Evolutionary conservation across 768 basidiomycete species (phyloP).

Genomic region (Lactarius pseudohatsudake): DNA sequence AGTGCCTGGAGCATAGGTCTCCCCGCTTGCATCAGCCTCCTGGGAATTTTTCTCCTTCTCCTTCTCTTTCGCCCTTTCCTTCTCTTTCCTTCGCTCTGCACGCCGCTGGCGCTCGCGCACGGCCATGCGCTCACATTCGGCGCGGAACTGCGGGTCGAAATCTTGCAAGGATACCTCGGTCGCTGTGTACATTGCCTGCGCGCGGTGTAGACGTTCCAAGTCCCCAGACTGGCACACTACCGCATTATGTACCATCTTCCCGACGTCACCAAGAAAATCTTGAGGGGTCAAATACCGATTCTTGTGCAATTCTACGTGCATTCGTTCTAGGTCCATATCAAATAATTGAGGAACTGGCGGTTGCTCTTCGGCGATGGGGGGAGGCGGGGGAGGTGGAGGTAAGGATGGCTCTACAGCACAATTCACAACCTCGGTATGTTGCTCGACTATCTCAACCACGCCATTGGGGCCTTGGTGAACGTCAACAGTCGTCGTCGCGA

Average conservation of each 20-base stretch:
- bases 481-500: constrained; percentile 39
- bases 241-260: constrained; percentile 78
- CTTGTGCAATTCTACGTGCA: constrained; percentile 83
- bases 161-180: constrained; percentile 83
- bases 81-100: constrained; percentile 44
- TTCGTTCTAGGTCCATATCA: constrained; percentile 89
- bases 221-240: constrained; percentile 59
- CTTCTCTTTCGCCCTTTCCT: constrained; percentile 38
- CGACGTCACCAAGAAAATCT: constrained; percentile 82
- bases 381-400: constrained; percentile 25
- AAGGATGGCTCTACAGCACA: constrained; percentile 10
- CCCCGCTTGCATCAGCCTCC: constrained; percentile 38
- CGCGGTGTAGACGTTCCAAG: constrained; percentile 71
- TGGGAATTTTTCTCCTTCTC: constrained; percentile 35
- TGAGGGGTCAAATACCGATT: constrained; percentile 84
- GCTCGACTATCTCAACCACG: constrained; percentile 45
- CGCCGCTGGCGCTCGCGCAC: constrained; percentile 66
- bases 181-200: constrained; percentile 87
- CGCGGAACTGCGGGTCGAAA: constrained; percentile 72
- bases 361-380: constrained; percentile 37
- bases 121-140: constrained; percentile 90
- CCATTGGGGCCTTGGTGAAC: constrained; percentile 44
- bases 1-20: constrained; percentile 47
- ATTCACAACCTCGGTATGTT: constrained; percentile 31
- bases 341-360: constrained; percentile 55